Base-by-base conservation (phyloP, 306 rosid genomes). In the Begonia fuchsioides region DNA sequence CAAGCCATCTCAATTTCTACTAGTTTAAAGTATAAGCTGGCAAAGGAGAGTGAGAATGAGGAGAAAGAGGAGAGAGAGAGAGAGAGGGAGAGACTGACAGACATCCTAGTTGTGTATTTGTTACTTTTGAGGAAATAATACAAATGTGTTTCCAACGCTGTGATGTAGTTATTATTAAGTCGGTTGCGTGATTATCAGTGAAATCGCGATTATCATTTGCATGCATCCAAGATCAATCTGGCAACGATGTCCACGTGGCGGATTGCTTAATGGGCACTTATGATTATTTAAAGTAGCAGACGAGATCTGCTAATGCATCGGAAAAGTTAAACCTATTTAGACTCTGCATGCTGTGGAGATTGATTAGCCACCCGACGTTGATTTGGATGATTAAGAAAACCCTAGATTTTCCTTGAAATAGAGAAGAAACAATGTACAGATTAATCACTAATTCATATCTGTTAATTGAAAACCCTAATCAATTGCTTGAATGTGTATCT, bases 31-130 rank as follows among this genome's bases (percentile, higher is more conserved):
- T 55, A 67, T 66, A 56, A 60, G 55, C 62, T 61, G 69, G 54
- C 58, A 56, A 26, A 61, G 50, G 65, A 73, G 70, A 70, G 10
- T 26, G 7, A 8, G 7, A 8, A 0, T 2, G 35, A 4, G 9
- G 13, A 12, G n/a, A n/a, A n/a, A n/a, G n/a, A n/a, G n/a, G 10
- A 26, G 45, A 55, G 47, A 49, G 3, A 39, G 14, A n/a, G 49
- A 60, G 32, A 38, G 49, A 64, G 55, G 43, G 46, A 66, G 63
- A 55, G 74, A 74, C 68, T 64, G 87, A 76, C 87, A 78, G 72
- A 90, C 95, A 88, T 84, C 81, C 92, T 87, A 79, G 95, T 76
- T 84, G 95, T 79, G 70, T 26, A 5, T 74, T 74, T 81, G 93
- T 66, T 84, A 78, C 97, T 90, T 90, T 90, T 84, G 97, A 84